Conservation (phyloP, 345 rosid genomes). For the Eucalyptus pauciflora region DNA sequence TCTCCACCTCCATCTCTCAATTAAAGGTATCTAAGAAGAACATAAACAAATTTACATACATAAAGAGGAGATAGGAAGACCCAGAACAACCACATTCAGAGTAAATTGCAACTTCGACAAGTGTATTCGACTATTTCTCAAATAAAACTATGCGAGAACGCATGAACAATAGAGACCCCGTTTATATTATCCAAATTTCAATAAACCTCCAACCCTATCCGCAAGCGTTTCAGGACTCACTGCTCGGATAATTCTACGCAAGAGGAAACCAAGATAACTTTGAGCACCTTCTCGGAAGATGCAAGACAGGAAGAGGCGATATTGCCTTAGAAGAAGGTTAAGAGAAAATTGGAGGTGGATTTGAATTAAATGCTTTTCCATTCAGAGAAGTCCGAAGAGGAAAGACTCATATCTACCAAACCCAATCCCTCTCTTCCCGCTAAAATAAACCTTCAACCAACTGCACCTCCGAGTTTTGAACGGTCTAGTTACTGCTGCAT, state of each 20-base stretch:
- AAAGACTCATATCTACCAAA: too few species aligned
- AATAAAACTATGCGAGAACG: not conserved
- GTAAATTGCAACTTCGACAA: not conserved
- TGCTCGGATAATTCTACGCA: not conserved
- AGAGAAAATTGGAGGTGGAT: too few species aligned
- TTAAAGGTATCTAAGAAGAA: slow-evolving; percentile 3
- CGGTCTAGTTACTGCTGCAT: too few species aligned
- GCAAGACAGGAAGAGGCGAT: too few species aligned
- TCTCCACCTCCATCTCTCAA: slow-evolving; percentile 56
- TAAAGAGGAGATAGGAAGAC: not conserved
- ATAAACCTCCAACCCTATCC: not conserved
- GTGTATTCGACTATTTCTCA: not conserved
- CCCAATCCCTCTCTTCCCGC: too few species aligned
- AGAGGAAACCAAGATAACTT: too few species aligned
- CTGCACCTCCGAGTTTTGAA: too few species aligned
- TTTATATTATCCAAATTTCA: not conserved
- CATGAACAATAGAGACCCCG: not conserved
- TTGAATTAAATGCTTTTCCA: too few species aligned
- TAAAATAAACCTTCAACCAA: too few species aligned
- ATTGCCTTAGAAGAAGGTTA: too few species aligned
- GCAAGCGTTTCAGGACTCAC: not conserved
- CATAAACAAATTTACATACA: not conserved
- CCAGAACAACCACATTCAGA: not conserved
- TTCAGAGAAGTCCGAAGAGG: too few species aligned
- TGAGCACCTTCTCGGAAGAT: too few species aligned